Evolutionary conservation across 805 yeast species (phyloP), one percentile per base, ranked within the genome.

Genomic region (Candida coquimbonensis): DNA sequence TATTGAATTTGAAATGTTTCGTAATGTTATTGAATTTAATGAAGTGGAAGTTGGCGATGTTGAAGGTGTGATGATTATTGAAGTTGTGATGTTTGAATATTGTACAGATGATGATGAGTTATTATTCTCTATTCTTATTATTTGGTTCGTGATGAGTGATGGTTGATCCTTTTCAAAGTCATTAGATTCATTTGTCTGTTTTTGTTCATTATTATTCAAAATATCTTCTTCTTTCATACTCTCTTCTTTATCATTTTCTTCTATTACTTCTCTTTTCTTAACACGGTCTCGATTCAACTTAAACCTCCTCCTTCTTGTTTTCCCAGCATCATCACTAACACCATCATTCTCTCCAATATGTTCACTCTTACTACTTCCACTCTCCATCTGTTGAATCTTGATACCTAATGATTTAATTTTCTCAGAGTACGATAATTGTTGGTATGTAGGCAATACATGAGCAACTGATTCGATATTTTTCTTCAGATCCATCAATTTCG

Each of bases 391-490:
- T 29, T 29, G 12, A 29, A 29, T 9, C 13, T 29, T 29, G 14
- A 5, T 29, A 29, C 14, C 13, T 4, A 50, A 33, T 3, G 42
- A 7, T 9, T 45, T 40, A 3, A 55, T 36, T 29, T 50, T 48
- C 9, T 49, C 52, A 6, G 56, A 50, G 38, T 57, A 58, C 0
- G 54, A 42, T 5, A 49, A 47, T 32, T 51, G 55, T 29, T 55
- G 57, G 38, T 58, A 54, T 4, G 40, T 37, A 3, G 61, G 60
- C 3, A 58, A 43, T 4, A 50, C 14, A 36, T 58, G 60, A 0
- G 52, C 39, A 3, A 54, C 41, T 13, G 43, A 32, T 25, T 50
- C 55, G 3, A 58, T 40, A 12, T 49, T 40, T 9, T 39, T 38
- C 38, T 51, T 50, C 9, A 58, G 39, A 9, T 14, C 16, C 14